Base-by-base conservation (phyloP, 1,284 basidiomycete genomes). In the Sphagnurus paluster region DNA sequence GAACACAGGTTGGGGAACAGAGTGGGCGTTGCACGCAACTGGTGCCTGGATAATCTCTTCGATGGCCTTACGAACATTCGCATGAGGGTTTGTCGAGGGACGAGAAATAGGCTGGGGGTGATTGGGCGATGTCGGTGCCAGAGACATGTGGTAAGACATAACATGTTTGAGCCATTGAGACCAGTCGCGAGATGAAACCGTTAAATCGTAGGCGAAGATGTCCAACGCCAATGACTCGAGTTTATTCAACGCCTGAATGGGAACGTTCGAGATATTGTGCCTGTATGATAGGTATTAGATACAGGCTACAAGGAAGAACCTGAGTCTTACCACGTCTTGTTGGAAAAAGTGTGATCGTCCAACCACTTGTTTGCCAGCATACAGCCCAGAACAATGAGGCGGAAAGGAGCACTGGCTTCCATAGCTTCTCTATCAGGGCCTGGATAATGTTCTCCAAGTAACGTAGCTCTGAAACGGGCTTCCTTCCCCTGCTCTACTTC, bases 341-440 rank as follows among this genome's bases (percentile, higher is more conserved):
- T 93, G 42, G 90, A 89, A 67, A 93, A 94, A 0, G 92, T 93
- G 60, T 93, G 90, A 60, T 94, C 91, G 60, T 94, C 91, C 54
- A 94, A 62, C 90, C 91, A 93, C 69, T 94, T 94, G 66, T 93
- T 93, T 17, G 91, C 87, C 30, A 93, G 72, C 81, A 93, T 89
- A 53, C 87, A 87, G 24, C 90, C 91, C n/a, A 94, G 72, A 14
- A 91, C 76, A 49, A 92, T 75, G 33, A 90, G 67, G 41, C 84
- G 79, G 63, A 89, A 90, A 9, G 83, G 79, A 1, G 80, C 81
- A 50, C 71, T 73, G 7, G 70, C 69, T 60, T 86, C 82, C 42
- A 70, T 67, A 2, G 72, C 67, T 42, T 80, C 80, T 44, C 75
- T 70, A 37, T 81, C 77, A 20, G 70, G 63, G n/a, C 63, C 66